A percentile compares a stretch with the other conserved stretches of the same genome.
These are phyloP conservation scores for Sugiyamaella castrensis DNA, from an alignment of 1,139 yeast species.

Conservation along the genomic window DNA sequence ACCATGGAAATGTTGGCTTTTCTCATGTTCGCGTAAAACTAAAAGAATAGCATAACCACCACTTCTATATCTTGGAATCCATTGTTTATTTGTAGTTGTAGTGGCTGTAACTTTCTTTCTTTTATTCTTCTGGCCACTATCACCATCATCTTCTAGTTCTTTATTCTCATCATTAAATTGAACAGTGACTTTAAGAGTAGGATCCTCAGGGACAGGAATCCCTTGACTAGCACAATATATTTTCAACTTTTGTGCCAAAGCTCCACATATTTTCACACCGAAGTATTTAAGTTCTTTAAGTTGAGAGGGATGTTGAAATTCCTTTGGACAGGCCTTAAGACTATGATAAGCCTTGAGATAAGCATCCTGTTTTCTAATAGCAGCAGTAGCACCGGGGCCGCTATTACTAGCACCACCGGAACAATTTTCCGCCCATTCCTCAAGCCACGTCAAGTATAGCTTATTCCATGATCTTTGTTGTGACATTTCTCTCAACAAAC, in stretches of 20 bases:
- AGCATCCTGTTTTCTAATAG: constrained; percentile 26
- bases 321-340: constrained; percentile 43
- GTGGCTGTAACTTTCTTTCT: constrained; percentile 30
- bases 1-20: constrained; percentile 43
- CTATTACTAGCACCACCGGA: neutral
- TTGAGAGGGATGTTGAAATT: constrained; percentile 50
- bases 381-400: neutral
- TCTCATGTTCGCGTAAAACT: constrained; percentile 56
- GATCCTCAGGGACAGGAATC: constrained; percentile 40
- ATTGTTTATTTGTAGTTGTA: constrained; percentile 40
- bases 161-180: neutral
- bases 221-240: constrained; percentile 49
- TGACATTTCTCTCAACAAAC: constrained; percentile 1
- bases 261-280: constrained; percentile 59
- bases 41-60: constrained; percentile 86
- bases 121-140: neutral
- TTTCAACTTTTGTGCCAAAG: constrained; percentile 44
- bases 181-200: constrained; percentile 12
- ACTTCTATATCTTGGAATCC: constrained; percentile 73
- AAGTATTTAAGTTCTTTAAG: constrained; percentile 52
- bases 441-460: constrained; percentile 46
- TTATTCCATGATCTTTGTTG: constrained; percentile 7
- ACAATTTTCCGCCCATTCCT: constrained; percentile 34
- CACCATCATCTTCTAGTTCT: constrained; percentile 6
- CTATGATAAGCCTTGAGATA: constrained; percentile 51